These are phyloP conservation scores for Stephania japonica DNA, from an alignment of 164 flowering plant genomes.

Conservation along the genomic window DNA sequence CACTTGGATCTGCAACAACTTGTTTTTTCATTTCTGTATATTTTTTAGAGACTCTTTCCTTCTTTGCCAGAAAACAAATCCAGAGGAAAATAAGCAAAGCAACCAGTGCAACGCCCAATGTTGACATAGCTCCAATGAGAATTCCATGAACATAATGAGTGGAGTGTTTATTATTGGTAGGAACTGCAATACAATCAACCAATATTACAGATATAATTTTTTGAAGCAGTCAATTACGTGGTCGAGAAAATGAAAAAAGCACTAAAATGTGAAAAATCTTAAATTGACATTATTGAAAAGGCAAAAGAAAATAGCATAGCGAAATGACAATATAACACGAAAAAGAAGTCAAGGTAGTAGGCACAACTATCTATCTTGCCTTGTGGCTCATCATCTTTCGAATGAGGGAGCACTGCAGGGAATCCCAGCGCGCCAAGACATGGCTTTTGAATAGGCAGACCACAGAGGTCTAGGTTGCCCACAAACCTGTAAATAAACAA, in stretches of 20 bases:
- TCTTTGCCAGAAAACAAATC: slow-evolving; percentile 61
- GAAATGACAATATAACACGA: not conserved
- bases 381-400: slow-evolving; percentile 50
- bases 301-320: not conserved
- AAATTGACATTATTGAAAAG: not conserved
- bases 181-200: slow-evolving; percentile 35
- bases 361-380: slow-evolving; percentile 31
- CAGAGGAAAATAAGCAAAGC: slow-evolving; percentile 61
- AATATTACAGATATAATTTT: not conserved
- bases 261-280: not conserved
- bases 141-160: slow-evolving; percentile 65
- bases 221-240: not conserved
- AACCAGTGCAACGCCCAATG: slow-evolving; percentile 48
- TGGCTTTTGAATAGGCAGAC: slow-evolving; percentile 70
- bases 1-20: slow-evolving; percentile 49
- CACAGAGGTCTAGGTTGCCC: slow-evolving; percentile 92
- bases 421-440: slow-evolving; percentile 81
- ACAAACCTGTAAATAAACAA: slow-evolving; percentile 42
- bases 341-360: not conserved
- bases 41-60: slow-evolving; percentile 62
- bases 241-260: not conserved
- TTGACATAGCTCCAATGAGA: slow-evolving; percentile 72
- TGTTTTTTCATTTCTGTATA: slow-evolving; percentile 84
- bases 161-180: slow-evolving; percentile 44
- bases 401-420: slow-evolving; percentile 85